These are phyloP conservation scores for Penicillium capsulatum DNA, from an alignment of 2,329 filamentous ascomycete genomes.

Conservation along the genomic window DNA sequence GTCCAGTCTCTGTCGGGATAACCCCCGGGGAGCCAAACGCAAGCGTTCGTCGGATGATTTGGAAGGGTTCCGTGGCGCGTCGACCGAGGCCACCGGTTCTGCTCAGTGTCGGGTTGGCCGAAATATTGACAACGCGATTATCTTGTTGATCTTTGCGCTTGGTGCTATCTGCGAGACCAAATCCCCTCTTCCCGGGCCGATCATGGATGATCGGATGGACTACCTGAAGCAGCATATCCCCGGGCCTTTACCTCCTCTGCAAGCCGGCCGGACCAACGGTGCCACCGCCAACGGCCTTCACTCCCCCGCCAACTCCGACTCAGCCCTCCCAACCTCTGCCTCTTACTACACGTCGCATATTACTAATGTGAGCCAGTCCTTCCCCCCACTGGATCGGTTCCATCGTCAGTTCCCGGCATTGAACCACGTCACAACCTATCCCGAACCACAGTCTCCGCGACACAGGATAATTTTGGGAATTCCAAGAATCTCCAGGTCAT, in stretches of 20 bases:
- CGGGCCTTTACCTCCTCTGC: constrained; percentile 14
- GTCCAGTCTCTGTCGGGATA: constrained; percentile 17
- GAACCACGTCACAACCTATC: constrained; percentile 7
- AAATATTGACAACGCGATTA: constrained; percentile 73
- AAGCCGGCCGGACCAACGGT: neutral
- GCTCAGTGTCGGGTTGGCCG: constrained; percentile 40
- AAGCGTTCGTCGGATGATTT: constrained; percentile 37
- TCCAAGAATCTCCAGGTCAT: constrained; percentile 74
- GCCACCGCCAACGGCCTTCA: constrained; percentile 18
- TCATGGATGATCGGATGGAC: constrained; percentile 39
- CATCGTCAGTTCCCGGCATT: constrained; percentile 15
- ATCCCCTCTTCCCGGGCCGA: constrained; percentile 51
- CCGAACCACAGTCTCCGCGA: neutral
- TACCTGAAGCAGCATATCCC: constrained; percentile 30
- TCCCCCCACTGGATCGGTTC: constrained; percentile 4
- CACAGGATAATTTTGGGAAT: constrained; percentile 16
- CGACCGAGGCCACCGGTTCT: constrained; percentile 8
- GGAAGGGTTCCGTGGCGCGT: constrained; percentile 24
- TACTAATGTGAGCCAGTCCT: constrained; percentile 13
- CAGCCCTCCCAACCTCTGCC: constrained; percentile 18
- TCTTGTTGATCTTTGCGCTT: constrained; percentile 77
- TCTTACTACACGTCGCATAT: constrained; percentile 21
- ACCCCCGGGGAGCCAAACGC: constrained; percentile 33
- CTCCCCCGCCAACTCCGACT: constrained; percentile 27
- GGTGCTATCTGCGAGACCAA: constrained; percentile 70